A percentile compares a stretch with the other conserved stretches of the same genome.
These are phyloP conservation scores for Miscanthus sacchariflorus DNA, from an alignment of 202 grass and related monocot species.

Conservation along the genomic window DNA sequence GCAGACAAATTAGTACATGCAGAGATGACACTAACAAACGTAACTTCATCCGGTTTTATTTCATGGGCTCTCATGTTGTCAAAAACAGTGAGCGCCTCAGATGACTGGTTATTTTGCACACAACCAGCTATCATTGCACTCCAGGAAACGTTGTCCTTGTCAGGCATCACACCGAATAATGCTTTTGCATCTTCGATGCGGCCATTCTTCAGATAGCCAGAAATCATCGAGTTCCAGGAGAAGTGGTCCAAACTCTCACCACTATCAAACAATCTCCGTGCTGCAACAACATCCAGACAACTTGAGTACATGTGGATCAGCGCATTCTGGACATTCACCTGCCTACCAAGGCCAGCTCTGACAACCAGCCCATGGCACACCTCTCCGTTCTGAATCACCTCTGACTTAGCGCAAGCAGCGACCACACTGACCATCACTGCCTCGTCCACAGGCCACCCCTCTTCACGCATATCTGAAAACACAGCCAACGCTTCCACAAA, in stretches of 20 bases:
- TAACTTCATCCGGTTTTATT: slow-evolving; percentile 72
- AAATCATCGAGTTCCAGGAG: slow-evolving; percentile 90
- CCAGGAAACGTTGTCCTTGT: slow-evolving; percentile 82
- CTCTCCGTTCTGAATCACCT: slow-evolving; percentile 59
- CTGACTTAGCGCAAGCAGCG: slow-evolving; percentile 56
- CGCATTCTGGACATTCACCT: slow-evolving; percentile 76
- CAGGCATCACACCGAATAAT: slow-evolving; percentile 68
- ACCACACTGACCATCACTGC: slow-evolving; percentile 74
- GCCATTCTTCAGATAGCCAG: slow-evolving; percentile 76
- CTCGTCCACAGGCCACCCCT: slow-evolving; percentile 65
- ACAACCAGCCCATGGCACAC: slow-evolving; percentile 65
- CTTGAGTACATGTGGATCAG: slow-evolving; percentile 92
- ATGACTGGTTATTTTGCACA: slow-evolving; percentile 73
- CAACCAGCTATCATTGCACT: slow-evolving; percentile 81
- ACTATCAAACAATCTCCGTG: slow-evolving; percentile 66
- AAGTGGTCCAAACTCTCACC: slow-evolving; percentile 66
- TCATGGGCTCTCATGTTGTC: slow-evolving; percentile 62
- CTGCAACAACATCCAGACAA: slow-evolving; percentile 59
- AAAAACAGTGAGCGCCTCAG: slow-evolving; percentile 68
- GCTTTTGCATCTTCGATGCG: slow-evolving; percentile 60
- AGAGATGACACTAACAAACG: slow-evolving; percentile 79
- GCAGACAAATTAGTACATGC: slow-evolving; percentile 71
- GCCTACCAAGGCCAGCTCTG: slow-evolving; percentile 58
- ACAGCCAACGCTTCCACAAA: slow-evolving; percentile 61
- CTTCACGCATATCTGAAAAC: slow-evolving; percentile 58